These are phyloP conservation scores for Brassica juncea DNA, from an alignment of 345 rosid genomes.

Conservation along the genomic window DNA sequence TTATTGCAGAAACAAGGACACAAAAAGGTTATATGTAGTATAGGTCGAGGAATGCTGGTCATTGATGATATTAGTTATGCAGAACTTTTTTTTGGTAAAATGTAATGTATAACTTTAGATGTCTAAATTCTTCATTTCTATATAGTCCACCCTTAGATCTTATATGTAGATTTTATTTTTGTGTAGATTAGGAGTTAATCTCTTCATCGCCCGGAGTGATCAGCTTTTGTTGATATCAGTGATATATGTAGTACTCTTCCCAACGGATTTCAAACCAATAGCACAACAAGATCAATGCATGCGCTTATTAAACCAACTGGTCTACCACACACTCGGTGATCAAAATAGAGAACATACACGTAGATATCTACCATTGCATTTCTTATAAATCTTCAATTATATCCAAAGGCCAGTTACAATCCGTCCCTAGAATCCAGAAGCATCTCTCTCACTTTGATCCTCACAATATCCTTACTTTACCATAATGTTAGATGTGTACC, in stretches of 20 bases:
- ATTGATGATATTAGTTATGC: neutral
- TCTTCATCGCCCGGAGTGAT: too few relatives aligned
- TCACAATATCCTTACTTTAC: neutral
- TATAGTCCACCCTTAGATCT: neutral
- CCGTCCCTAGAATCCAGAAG: neutral
- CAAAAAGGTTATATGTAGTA: neutral
- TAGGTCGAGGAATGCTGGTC: neutral
- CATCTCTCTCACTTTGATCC: neutral
- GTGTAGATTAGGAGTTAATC: too few relatives aligned
- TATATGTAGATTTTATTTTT: neutral
- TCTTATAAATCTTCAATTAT: neutral
- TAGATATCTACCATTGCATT: slow-evolving; percentile 8
- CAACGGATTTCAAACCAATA: too few relatives aligned
- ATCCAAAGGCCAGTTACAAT: neutral
- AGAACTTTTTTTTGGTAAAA: neutral
- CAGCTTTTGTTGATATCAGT: too few relatives aligned
- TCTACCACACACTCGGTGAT: too few relatives aligned
- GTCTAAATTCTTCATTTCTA: neutral
- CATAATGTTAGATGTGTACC: neutral
- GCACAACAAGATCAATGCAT: too few relatives aligned
- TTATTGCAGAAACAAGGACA: neutral
- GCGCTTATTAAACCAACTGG: too few relatives aligned
- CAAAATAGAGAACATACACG: too few relatives aligned
- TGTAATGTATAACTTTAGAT: neutral
- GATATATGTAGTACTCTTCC: too few relatives aligned